Evolutionary conservation across 495 filamentous ascomycete genomes (phyloP).

Genomic region (Penicillium paradoxum): DNA sequence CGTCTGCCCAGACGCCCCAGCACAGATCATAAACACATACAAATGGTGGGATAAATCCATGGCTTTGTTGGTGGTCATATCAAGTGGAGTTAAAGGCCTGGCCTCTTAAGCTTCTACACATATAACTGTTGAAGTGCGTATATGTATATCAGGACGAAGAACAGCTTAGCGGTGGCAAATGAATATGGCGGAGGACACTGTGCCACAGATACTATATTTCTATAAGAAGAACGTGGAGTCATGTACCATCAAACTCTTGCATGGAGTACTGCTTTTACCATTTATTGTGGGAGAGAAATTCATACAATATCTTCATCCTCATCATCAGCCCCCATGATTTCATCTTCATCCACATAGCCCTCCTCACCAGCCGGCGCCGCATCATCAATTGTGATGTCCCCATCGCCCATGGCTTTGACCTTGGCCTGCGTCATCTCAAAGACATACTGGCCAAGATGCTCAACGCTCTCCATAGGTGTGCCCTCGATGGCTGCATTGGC

Average conservation of each 20-base stretch:
- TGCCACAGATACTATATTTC: too few species aligned
- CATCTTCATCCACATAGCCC: conserved; percentile 43
- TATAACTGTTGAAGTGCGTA: too few species aligned
- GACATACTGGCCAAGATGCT: conserved; percentile 95
- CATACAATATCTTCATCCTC: conserved; percentile 35
- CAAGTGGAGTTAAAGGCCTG: too few species aligned
- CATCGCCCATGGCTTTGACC: conserved; percentile 55
- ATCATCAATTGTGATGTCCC: conserved; percentile 31
- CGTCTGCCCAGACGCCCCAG: too few species aligned
- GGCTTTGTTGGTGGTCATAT: too few species aligned
- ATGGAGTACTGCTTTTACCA: background rate
- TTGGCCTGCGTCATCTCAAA: conserved; percentile 93
- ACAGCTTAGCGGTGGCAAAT: too few species aligned
- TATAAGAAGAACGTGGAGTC: background rate
- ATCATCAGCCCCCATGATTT: conserved; percentile 33
- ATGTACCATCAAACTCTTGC: background rate
- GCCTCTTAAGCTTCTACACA: too few species aligned
- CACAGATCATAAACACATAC: too few species aligned
- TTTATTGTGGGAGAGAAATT: conserved; percentile 8
- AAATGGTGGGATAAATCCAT: too few species aligned
- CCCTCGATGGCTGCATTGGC: conserved; percentile 54
- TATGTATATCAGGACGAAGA: too few species aligned
- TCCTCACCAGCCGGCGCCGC: conserved; percentile 37
- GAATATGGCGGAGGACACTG: too few species aligned
- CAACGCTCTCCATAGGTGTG: conserved; percentile 77